Base-by-base conservation (phyloP, 23 red algal genomes). In the Gracilaria domingensis region DNA sequence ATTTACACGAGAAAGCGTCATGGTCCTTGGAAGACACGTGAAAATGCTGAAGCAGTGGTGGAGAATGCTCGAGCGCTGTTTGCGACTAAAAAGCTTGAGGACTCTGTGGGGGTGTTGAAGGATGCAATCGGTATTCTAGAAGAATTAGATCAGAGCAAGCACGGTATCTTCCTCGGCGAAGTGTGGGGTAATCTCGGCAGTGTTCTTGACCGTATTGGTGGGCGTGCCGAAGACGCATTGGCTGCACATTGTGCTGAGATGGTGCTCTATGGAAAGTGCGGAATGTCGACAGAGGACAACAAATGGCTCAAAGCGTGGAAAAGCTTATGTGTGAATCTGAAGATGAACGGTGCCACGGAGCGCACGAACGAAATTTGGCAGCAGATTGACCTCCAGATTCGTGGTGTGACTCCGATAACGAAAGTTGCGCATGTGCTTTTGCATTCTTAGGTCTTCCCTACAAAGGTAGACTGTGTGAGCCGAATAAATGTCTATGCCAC, bases 1-100 rank as follows among this genome's bases (percentile, higher is more conserved):
- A 64, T 95, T 14, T 95, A 95, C 69, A 88, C 93, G 57, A 77
- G 93, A 80, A 95, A 95, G 79, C 51, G 91, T 38, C 91, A 94
- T 53, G 91, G 91, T 13, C 91, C 91, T 26, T 94, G 91, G 91
- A 57, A 35, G 21, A 87, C 91, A 5, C 67, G 81, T 25, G 82
- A 84, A 33, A 94, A 94, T 48, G 91, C 83, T 24, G 91, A 94
- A 66, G 61, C 81, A 12, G 67, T 86, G 17, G 91, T 94, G 33
- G 91, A 94, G 29, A 65, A 65, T 71, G 91, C 91, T 33, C 40
- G 91, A 40, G 91, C 91, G 14, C 55, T 87, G 70, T 94, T 94
- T 34, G 91, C 91, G 0, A 79, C 82, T 0, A 80, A 81, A n/a
- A 42, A 87, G 21, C 28, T 87, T 21, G 59, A 66, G 32, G 71